A percentile compares a stretch with the other conserved stretches of the same genome.
phyloP scores from a whole-genome alignment of 108 stramenopile species.

The Discostella pseudostelligera region DNA sequence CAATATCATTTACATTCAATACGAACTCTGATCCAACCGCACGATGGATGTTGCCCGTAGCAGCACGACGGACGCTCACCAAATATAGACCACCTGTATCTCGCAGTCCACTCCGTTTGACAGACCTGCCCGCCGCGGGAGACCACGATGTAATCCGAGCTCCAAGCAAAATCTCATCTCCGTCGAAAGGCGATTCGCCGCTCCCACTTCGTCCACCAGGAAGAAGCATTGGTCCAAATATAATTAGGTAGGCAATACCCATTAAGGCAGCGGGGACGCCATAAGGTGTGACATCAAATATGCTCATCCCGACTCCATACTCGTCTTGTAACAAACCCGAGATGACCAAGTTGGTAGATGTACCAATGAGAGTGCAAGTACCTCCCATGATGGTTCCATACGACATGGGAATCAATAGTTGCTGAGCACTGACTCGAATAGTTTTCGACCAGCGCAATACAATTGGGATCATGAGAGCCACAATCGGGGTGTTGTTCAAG shows the following conservation, averaged over 20 bases:
- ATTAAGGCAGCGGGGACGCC: constrained; percentile 69
- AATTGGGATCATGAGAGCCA: constrained; percentile 90
- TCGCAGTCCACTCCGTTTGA: constrained; percentile 63
- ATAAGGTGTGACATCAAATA: constrained; percentile 69
- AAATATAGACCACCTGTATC: constrained; percentile 75
- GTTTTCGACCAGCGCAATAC: constrained; percentile 76
- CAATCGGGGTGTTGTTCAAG: constrained; percentile 88
- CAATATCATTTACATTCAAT: constrained; percentile 67
- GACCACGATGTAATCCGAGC: constrained; percentile 68
- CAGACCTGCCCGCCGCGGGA: constrained; percentile 61
- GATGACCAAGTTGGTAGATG: constrained; percentile 78
- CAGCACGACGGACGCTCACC: constrained; percentile 68
- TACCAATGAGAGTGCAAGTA: constrained; percentile 82
- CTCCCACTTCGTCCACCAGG: constrained; percentile 47
- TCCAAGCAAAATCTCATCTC: constrained; percentile 58
- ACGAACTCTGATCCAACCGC: constrained; percentile 81
- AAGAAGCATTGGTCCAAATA: constrained; percentile 58
- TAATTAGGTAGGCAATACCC: constrained; percentile 62
- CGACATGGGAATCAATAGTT: constrained; percentile 74
- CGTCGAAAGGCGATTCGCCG: constrained; percentile 3
- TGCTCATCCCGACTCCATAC: constrained; percentile 47
- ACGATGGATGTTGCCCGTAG: constrained; percentile 72
- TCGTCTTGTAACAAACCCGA: constrained; percentile 52
- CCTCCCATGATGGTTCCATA: constrained; percentile 80
- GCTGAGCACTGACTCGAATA: constrained; percentile 64